These are phyloP conservation scores for Cyclocybe aegerita DNA, from an alignment of 768 basidiomycete species.

Conservation along the genomic window DNA sequence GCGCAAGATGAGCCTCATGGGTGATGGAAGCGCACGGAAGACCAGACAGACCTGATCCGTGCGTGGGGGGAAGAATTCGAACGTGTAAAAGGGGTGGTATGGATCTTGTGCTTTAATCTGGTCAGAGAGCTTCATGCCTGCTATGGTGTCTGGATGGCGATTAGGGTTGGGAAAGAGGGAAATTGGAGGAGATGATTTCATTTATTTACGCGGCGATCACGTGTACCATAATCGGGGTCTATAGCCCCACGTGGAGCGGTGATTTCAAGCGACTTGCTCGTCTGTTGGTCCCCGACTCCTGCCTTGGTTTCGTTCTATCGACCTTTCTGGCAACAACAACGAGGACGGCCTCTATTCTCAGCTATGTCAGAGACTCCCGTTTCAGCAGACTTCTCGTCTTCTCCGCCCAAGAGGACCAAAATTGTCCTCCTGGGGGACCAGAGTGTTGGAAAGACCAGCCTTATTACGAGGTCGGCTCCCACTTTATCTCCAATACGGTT, in stretches of 20 bases:
- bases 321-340: slow-evolving; percentile 6
- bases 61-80: slow-evolving; percentile 97
- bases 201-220: no score
- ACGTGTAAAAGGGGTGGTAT: slow-evolving; percentile 78
- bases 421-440: slow-evolving; percentile 96
- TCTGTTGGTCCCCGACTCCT: not conserved
- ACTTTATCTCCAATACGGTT: slow-evolving; percentile 6
- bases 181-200: no score
- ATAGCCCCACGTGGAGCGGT: slow-evolving; percentile 4
- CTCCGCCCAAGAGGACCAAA: slow-evolving; percentile 92
- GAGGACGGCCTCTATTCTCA: slow-evolving; percentile 2
- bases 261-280: not conserved
- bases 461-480: slow-evolving; percentile 83
- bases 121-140: slow-evolving; percentile 68
- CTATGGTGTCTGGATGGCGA: no score
- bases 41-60: slow-evolving; percentile 70
- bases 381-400: slow-evolving; percentile 82
- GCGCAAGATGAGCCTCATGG: not conserved
- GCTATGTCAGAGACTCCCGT: slow-evolving; percentile 58
- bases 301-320: not conserved
- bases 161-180: not conserved
- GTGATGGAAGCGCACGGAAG: not conserved
- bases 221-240: no score
- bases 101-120: slow-evolving; percentile 52
- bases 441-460: slow-evolving; percentile 97